Base-by-base conservation (phyloP, 1,284 basidiomycete genomes). In the Cystobasidiaceae sp. region DNA sequence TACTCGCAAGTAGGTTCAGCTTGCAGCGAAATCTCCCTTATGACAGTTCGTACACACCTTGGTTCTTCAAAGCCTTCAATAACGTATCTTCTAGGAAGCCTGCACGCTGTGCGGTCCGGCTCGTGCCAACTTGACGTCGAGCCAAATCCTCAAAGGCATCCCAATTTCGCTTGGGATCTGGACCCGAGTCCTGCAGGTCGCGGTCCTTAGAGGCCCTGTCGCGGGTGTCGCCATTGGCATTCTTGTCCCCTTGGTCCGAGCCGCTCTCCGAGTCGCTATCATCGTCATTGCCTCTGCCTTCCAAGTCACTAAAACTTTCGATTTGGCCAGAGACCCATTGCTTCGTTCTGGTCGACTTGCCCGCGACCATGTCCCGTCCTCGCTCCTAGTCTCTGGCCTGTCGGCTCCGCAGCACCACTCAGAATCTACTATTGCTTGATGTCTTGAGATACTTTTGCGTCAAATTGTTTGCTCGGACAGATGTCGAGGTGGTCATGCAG, bases 281-380 rank as follows among this genome's bases (percentile, higher is more conserved):
- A 21, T 51, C 58, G 34, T 51, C 58, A 34, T 51, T 37, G n/a
- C 46, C 30, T 6, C 45, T 37, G 17, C 45, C 61, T n/a, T 64
- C 61, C 23, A 64, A 37, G 44, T 64, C 60, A 50, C 60, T 63
- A 43, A 63, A 63, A 48, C 60, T 63, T 44, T 55, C 60, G 25
- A 63, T 64, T 23, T 62, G 60, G 34, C 61, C 52, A 17, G 51
- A 21, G 43, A 64, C 61, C 61, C 61, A 64, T 23, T 46, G 23
- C 45, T 64, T 64, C 37, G 44, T 48, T 11, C 61, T 37, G 13
- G 51, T 19, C 30, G 23, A 19, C 27, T 64, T 64, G 21, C 61
- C 61, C 13, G 48, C 51, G 5, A 56, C 61, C 61, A 56, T 64
- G 2, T 21, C 52, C 32, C 9, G 23, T 13, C n/a, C 25, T 17